A percentile compares a stretch with the other conserved stretches of the same genome.
These are phyloP conservation scores for Boletellus ananas DNA, from an alignment of 768 basidiomycete species.

Conservation along the genomic window DNA sequence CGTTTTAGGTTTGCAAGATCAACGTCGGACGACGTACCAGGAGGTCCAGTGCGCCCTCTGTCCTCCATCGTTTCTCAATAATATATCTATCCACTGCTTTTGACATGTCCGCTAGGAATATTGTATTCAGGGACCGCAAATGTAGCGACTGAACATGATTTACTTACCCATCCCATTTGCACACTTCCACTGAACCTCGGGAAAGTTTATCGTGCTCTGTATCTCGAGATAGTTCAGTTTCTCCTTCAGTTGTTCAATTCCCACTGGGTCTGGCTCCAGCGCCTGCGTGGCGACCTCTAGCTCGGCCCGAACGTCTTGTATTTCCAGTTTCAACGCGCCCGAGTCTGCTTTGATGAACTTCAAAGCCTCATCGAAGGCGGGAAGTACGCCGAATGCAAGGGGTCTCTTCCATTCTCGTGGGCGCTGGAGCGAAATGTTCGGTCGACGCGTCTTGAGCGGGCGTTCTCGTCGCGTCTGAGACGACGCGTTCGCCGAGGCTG, in stretches of 20 bases:
- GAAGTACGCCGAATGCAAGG: slow-evolving; percentile 56
- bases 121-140: background rate
- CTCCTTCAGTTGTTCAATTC: slow-evolving; percentile 43
- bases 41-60: slow-evolving; percentile 78
- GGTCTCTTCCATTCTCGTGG: slow-evolving; percentile 67
- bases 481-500: slow-evolving; percentile 6
- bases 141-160: background rate
- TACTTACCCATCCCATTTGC: slow-evolving; percentile 75
- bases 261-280: slow-evolving; percentile 31
- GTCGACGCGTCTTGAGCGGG: slow-evolving; percentile 37
- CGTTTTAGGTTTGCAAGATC: background rate
- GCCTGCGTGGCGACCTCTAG: slow-evolving; percentile 21
- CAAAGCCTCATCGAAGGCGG: slow-evolving; percentile 84
- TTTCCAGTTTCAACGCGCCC: slow-evolving; percentile 35
- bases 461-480: slow-evolving; percentile 8
- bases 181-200: slow-evolving; percentile 74
- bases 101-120: slow-evolving; percentile 56
- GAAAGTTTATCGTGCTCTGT: slow-evolving; percentile 82
- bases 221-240: slow-evolving; percentile 63
- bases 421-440: slow-evolving; percentile 46
- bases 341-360: slow-evolving; percentile 65
- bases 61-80: slow-evolving; percentile 80
- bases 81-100: slow-evolving; percentile 73
- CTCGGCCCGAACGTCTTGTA: slow-evolving; percentile 19
- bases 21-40: slow-evolving; percentile 43